A percentile compares a stretch with the other conserved stretches of the same genome.
Evolutionary conservation across 2,329 filamentous ascomycete genomes (phyloP).

Genomic region (Talaromyces albobiverticillius): DNA sequence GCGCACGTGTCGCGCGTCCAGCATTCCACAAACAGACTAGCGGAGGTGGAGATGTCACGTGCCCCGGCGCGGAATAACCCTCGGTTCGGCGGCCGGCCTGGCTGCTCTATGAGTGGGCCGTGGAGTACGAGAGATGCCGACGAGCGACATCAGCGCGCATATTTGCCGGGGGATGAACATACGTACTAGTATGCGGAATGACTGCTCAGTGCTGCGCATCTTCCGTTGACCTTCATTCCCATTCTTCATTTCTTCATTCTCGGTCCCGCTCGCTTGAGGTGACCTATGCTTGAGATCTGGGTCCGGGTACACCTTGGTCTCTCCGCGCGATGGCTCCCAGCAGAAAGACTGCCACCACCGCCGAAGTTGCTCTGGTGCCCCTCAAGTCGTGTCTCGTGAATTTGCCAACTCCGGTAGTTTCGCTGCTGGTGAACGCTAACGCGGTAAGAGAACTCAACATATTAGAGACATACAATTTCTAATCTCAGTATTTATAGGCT

Average conservation of each 20-base stretch:
- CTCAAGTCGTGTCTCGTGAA: slow-evolving; percentile 95
- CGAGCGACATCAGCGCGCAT: slow-evolving; percentile 4
- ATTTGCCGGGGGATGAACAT: not conserved
- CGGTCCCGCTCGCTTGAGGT: not conserved
- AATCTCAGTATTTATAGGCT: slow-evolving; percentile 53
- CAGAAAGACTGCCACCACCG: slow-evolving; percentile 60
- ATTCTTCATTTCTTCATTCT: not conserved
- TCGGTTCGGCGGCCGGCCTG: slow-evolving; percentile 12
- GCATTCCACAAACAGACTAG: slow-evolving; percentile 14
- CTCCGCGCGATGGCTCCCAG: slow-evolving; percentile 39
- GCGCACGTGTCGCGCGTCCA: slow-evolving; percentile 24
- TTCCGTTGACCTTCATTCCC: not conserved
- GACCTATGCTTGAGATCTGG: not conserved
- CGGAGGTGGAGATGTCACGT: not conserved
- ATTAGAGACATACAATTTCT: slow-evolving; percentile 16
- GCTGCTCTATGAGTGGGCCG: not conserved
- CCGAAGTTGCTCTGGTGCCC: slow-evolving; percentile 80
- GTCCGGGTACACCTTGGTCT: not conserved
- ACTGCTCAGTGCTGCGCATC: too few species aligned
- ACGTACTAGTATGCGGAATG: slow-evolving; percentile 4
- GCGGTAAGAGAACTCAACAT: slow-evolving; percentile 62
- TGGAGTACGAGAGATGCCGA: slow-evolving; percentile 10
- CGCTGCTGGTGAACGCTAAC: slow-evolving; percentile 82
- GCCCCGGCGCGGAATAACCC: slow-evolving; percentile 17
- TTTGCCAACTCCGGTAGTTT: slow-evolving; percentile 78